Percentiles rank a stretch among this genome's conserved stretches.
Conservation (phyloP, 2,329 filamentous ascomycete species). For the Elsinoe ampelina region DNA sequence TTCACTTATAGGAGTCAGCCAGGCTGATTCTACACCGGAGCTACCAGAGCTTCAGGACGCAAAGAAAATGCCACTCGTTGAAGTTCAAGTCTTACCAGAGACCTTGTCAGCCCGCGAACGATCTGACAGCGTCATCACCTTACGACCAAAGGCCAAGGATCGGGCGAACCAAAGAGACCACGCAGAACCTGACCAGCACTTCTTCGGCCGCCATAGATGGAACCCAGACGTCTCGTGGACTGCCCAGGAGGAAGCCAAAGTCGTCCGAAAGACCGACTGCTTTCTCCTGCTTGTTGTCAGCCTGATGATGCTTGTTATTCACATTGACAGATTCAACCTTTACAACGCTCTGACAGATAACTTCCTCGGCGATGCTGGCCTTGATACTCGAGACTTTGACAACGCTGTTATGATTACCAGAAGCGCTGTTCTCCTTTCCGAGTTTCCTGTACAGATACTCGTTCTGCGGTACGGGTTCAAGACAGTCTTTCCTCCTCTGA, state of each 20-base stretch:
- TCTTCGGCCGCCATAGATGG: conserved; percentile 12
- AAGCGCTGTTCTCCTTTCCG: conserved; percentile 14
- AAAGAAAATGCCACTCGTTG: conserved; percentile 9
- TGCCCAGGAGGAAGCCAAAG: conserved; percentile 12
- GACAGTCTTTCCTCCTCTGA: conserved; percentile 15
- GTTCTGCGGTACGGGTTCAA: conserved; percentile 17
- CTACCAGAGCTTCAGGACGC: background rate
- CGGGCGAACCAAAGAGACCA: conserved; percentile 3
- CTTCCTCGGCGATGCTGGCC: conserved; percentile 14
- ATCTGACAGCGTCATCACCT: conserved; percentile 8
- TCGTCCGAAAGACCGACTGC: conserved; percentile 17
- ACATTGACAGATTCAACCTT: conserved; percentile 17
- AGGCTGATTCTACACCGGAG: background rate
- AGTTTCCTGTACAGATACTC: conserved; percentile 17
- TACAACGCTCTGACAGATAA: conserved; percentile 18
- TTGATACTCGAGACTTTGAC: conserved; percentile 17
- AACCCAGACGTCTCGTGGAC: conserved; percentile 16
- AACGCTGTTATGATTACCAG: conserved; percentile 12
- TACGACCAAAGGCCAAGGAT: conserved; percentile 1
- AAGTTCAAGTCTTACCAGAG: background rate
- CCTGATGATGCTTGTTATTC: conserved; percentile 16
- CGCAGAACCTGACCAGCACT: conserved; percentile 7
- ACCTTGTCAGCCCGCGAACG: background rate
- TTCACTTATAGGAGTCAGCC: background rate
- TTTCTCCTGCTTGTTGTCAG: conserved; percentile 15